These are phyloP conservation scores for Fraxinus quadrangulata DNA, from an alignment of 257 asterid species.

Conservation along the genomic window DNA sequence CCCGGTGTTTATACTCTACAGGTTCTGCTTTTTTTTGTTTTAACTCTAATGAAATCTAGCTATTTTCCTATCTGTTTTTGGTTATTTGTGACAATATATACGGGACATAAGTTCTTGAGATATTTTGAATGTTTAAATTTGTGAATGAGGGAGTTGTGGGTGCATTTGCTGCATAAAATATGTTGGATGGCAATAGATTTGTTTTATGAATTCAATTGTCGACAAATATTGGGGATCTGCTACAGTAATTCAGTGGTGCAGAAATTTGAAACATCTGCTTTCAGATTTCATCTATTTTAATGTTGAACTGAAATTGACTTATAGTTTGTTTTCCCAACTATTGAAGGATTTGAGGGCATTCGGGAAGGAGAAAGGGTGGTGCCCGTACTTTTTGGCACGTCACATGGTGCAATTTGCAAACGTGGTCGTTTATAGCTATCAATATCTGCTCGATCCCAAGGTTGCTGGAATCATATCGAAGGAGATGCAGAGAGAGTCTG, in stretches of 20 bases:
- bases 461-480: constrained; percentile 96
- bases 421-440: constrained; percentile 96
- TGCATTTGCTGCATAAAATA: constrained; percentile 2
- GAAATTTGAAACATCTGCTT: constrained; percentile 6
- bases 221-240: constrained; percentile 10
- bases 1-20: constrained; percentile 96
- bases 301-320: constrained; percentile 22
- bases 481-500: constrained; percentile 97
- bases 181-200: background rate
- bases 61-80: background rate
- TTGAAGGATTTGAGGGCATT: constrained; percentile 75
- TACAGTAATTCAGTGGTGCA: constrained; percentile 2
- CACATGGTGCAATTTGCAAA: constrained; percentile 96
- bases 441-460: constrained; percentile 95
- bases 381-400: constrained; percentile 87
- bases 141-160: background rate
- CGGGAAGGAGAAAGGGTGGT: constrained; percentile 93
- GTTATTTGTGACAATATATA: background rate
- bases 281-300: background rate
- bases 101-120: background rate
- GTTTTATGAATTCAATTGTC: constrained; percentile 12
- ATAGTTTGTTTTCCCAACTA: constrained; percentile 11
- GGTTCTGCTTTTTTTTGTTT: constrained; percentile 35
- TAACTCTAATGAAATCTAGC: background rate
- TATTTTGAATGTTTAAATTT: constrained; percentile 11